These are phyloP conservation scores for Tulasnella sp. DNA, from an alignment of 768 basidiomycete genomes.

Conservation along the genomic window DNA sequence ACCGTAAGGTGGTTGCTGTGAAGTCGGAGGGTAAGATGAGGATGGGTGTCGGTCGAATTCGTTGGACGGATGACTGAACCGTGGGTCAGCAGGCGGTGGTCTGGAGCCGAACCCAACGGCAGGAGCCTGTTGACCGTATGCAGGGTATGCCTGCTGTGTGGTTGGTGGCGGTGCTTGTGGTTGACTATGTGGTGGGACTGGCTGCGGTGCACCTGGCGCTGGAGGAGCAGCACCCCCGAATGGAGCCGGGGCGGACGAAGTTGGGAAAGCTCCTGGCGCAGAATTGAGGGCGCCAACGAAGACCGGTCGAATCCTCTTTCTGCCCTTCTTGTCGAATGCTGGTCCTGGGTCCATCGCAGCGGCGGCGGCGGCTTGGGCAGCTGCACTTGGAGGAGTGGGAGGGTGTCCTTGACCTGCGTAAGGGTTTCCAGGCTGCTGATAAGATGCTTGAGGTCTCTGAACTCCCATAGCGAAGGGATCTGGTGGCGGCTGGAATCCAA, in stretches of 20 bases:
- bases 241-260: slow-evolving; percentile 28
- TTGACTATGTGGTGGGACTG: not conserved
- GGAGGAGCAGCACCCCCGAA: not conserved
- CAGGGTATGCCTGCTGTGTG: not conserved
- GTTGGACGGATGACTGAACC: not conserved
- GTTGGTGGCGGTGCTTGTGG: not conserved
- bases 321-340: slow-evolving; percentile 39
- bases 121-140: not conserved
- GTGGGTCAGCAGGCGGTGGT: not conserved
- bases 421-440: not conserved
- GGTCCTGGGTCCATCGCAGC: slow-evolving; percentile 20
- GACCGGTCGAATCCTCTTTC: slow-evolving; percentile 59
- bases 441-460: slow-evolving; percentile 7
- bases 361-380: slow-evolving; percentile 24
- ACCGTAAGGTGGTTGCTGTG: not conserved
- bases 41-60: not conserved
- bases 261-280: slow-evolving; percentile 27
- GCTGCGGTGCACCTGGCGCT: not conserved
- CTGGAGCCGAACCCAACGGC: not conserved
- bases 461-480: slow-evolving; percentile 4
- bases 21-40: not conserved
- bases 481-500: slow-evolving; percentile 60
- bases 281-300: slow-evolving; percentile 32
- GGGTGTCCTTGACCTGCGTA: not conserved
- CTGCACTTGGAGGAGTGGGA: not conserved